Percentiles rank a stretch among this genome's conserved stretches.
phyloP scores from a whole-genome alignment of 169 alveolate genomes.

The Perkinsus marinus region DNA sequence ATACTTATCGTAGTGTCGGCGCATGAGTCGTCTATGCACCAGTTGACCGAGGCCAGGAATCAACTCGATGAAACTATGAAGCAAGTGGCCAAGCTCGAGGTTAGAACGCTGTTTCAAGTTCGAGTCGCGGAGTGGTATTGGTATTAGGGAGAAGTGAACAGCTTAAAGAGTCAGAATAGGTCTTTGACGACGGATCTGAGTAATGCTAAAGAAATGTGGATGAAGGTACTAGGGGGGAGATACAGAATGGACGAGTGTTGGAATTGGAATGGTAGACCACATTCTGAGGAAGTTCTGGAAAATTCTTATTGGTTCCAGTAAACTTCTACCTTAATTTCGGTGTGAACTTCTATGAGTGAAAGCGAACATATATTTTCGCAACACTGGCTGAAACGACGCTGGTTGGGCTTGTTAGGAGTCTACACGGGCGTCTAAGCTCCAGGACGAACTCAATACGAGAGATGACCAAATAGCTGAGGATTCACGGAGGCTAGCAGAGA shows the following conservation, averaged over 20 bases:
- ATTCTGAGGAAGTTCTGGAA: no score
- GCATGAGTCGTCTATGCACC: background rate
- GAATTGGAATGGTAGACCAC: no score
- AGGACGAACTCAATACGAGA: background rate
- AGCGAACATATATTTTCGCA: no score
- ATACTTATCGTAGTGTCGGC: background rate
- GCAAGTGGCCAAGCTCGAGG: background rate
- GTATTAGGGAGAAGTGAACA: background rate
- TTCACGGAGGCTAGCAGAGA: background rate
- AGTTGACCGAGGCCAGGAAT: background rate
- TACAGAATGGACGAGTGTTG: no score
- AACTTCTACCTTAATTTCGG: no score
- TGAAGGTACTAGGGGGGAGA: background rate
- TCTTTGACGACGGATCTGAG: background rate
- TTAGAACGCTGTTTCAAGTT: background rate
- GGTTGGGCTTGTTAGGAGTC: background rate
- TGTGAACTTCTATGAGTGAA: no score
- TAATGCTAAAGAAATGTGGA: background rate
- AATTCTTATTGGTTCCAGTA: no score
- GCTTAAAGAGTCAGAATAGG: background rate
- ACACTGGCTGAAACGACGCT: no score
- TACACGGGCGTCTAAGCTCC: background rate
- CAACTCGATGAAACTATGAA: background rate
- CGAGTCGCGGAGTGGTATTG: background rate
- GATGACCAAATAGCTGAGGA: background rate